Evolutionary conservation across 192 early-diverging fungal genomes (phyloP).

Genomic region (Coemansia sp.): DNA sequence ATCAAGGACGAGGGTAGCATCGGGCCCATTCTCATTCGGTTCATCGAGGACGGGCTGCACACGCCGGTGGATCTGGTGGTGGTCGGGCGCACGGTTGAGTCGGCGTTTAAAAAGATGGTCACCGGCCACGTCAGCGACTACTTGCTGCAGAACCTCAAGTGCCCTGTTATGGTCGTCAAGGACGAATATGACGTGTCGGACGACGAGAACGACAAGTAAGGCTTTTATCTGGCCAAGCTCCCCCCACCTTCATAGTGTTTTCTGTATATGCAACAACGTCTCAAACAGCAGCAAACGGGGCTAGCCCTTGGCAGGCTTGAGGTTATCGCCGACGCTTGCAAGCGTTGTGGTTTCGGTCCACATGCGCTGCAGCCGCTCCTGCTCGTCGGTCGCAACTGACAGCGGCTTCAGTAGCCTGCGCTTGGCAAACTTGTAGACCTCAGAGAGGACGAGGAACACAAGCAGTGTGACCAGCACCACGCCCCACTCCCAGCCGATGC

Average conservation of each 20-base stretch:
- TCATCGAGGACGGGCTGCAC: slow-evolving; percentile 38
- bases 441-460: slow-evolving; percentile 62
- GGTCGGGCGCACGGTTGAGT: slow-evolving; percentile 25
- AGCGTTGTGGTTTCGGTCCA: slow-evolving; percentile 52
- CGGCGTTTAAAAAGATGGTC: slow-evolving; percentile 38
- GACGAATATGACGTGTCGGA: slow-evolving; percentile 51
- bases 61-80: slow-evolving; percentile 46
- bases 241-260: not conserved
- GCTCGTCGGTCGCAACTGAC: slow-evolving; percentile 34
- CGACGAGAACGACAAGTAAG: slow-evolving; percentile 22
- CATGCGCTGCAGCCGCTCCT: slow-evolving; percentile 52
- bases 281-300: no score
- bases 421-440: slow-evolving; percentile 68
- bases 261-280: not conserved
- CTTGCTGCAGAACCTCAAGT: slow-evolving; percentile 27
- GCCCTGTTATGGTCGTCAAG: slow-evolving; percentile 55
- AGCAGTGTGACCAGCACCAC: slow-evolving; percentile 59
- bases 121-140: slow-evolving; percentile 48
- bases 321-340: slow-evolving; percentile 11
- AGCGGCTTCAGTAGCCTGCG: slow-evolving; percentile 52
- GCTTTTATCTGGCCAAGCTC: not conserved
- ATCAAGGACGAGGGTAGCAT: slow-evolving; percentile 51
- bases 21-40: slow-evolving; percentile 41
- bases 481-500: slow-evolving; percentile 75
- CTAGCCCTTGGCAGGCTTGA: not conserved